Percentiles rank a stretch among this genome's conserved stretches.
These are phyloP conservation scores for Medicago truncatula DNA, from an alignment of 306 rosid species.

Conservation along the genomic window DNA sequence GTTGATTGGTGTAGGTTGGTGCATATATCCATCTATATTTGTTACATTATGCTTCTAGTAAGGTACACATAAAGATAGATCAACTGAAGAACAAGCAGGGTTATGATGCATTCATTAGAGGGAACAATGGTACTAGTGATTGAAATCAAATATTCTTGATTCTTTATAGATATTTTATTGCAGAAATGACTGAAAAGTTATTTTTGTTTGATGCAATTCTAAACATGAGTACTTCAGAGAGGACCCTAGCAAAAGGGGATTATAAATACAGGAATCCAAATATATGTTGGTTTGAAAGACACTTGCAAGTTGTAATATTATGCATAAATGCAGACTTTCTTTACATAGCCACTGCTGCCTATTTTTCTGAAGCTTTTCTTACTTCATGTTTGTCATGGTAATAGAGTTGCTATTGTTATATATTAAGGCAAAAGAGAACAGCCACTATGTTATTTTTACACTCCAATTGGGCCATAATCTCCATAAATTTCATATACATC, in stretches of 20 bases:
- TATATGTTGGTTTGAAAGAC: slow-evolving; percentile 21
- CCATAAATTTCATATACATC: too few species aligned
- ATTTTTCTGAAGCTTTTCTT: slow-evolving; percentile 4
- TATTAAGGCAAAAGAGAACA: slow-evolving; percentile 12
- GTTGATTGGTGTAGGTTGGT: not conserved
- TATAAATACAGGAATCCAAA: not conserved
- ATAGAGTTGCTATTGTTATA: slow-evolving; percentile 6
- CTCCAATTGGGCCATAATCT: too few species aligned
- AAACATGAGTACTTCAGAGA: slow-evolving; percentile 89
- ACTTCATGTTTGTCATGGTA: slow-evolving; percentile 8
- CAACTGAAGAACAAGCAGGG: slow-evolving; percentile 96
- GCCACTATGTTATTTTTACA: too few species aligned
- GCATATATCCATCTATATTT: slow-evolving; percentile 8
- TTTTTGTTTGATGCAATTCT: slow-evolving; percentile 65
- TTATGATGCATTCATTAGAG: slow-evolving; percentile 94
- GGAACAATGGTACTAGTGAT: slow-evolving; percentile 42
- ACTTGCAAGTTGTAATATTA: not conserved
- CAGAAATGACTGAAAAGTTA: slow-evolving; percentile 11
- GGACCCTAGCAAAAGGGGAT: slow-evolving; percentile 84
- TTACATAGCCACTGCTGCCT: slow-evolving; percentile 13
- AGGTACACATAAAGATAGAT: slow-evolving; percentile 35
- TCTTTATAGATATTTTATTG: slow-evolving; percentile 26
- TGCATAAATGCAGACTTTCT: slow-evolving; percentile 6
- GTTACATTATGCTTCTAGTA: slow-evolving; percentile 1
- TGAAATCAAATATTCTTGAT: not conserved